Percentiles rank a stretch among this genome's conserved stretches.
phyloP scores from a whole-genome alignment of 768 basidiomycete species.

The Suillus sp. region DNA sequence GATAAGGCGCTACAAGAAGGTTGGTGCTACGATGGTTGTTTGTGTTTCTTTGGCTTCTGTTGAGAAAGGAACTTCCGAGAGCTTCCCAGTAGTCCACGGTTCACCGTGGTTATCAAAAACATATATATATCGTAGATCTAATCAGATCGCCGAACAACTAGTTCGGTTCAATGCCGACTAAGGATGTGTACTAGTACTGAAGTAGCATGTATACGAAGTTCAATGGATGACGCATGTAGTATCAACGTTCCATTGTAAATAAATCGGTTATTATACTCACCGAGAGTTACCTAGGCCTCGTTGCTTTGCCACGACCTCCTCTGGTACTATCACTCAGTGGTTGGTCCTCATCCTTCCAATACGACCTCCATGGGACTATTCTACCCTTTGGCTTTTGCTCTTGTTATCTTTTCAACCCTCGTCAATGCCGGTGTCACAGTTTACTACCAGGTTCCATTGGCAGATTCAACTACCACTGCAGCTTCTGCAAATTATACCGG shows the following conservation, averaged over 20 bases:
- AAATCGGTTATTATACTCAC: neutral
- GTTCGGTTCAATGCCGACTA: slow-evolving; percentile 2
- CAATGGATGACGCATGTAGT: no score
- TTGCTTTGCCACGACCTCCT: neutral
- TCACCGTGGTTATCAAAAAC: no score
- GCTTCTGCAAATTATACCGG: slow-evolving; percentile 30
- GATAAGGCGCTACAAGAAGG: no score
- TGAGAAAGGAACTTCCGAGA: no score
- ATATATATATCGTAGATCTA: no score
- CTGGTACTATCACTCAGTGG: no score
- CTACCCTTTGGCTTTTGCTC: slow-evolving; percentile 4
- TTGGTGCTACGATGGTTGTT: neutral
- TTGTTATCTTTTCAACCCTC: slow-evolving; percentile 4
- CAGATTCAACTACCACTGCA: slow-evolving; percentile 21
- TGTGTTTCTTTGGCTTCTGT: neutral
- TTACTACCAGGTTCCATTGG: slow-evolving; percentile 30
- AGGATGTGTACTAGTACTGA: neutral
- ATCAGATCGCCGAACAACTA: neutral
- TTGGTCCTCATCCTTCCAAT: neutral
- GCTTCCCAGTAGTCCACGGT: no score
- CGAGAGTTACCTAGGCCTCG: neutral
- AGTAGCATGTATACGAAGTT: no score
- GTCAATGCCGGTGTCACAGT: slow-evolving; percentile 29
- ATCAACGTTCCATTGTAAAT: neutral
- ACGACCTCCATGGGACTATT: neutral